Conservation (phyloP, 148 eudicot species). For the Rhododendron ferrugineum region DNA sequence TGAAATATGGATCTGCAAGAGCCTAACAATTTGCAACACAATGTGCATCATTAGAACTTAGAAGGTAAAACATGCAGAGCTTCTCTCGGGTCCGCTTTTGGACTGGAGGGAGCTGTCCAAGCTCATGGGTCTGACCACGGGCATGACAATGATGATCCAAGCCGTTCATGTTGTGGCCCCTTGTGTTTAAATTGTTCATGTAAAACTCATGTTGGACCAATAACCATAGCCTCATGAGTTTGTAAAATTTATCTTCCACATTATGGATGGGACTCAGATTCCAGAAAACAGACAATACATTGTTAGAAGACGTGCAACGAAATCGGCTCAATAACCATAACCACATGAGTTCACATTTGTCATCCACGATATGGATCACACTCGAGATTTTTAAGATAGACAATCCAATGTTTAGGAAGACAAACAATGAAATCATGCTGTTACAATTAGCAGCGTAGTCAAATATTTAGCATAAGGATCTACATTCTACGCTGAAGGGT, state of each 20-base stretch:
- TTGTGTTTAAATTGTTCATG: neutral
- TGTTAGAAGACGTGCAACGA: neutral
- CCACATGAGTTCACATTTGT: neutral
- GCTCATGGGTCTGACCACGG: neutral
- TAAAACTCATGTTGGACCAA: neutral
- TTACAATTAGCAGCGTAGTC: neutral
- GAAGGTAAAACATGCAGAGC: neutral
- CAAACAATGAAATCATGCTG: neutral
- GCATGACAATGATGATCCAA: neutral
- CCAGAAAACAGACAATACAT: neutral
- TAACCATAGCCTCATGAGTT: neutral
- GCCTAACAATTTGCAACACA: neutral
- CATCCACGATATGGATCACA: neutral
- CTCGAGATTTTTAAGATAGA: neutral
- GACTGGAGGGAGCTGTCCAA: neutral
- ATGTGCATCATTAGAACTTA: neutral
- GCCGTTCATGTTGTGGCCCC: neutral
- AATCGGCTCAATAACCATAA: neutral
- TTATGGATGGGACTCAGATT: neutral
- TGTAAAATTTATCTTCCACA: neutral
- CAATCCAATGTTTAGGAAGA: neutral
- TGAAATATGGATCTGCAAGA: conserved; percentile 6
- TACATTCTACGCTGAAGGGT: neutral
- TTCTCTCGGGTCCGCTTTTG: neutral
- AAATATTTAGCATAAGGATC: neutral